phyloP scores from a whole-genome alignment of 495 filamentous ascomycete genomes.

The Penicillium crystallinum region DNA sequence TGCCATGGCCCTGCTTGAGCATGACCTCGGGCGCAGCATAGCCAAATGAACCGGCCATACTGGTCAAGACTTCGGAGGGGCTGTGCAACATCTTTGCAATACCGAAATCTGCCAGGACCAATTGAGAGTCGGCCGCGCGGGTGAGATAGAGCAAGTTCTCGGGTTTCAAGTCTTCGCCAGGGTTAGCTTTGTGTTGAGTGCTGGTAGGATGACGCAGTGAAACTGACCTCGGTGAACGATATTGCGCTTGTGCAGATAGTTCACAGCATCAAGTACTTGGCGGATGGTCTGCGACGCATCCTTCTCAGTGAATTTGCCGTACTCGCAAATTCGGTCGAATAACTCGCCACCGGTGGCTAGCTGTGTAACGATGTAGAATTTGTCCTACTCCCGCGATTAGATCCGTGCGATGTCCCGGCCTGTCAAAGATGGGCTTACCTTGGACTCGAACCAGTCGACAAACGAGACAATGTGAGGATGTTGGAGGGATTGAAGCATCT shows the following conservation, averaged over 20 bases:
- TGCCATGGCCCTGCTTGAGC: slow-evolving; percentile 95
- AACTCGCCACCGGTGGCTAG: slow-evolving; percentile 94
- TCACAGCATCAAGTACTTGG: slow-evolving; percentile 89
- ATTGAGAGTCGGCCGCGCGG: slow-evolving; percentile 64
- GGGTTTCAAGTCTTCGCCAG: slow-evolving; percentile 81
- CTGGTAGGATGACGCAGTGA: neutral
- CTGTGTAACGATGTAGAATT: slow-evolving; percentile 99
- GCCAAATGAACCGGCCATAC: slow-evolving; percentile 98
- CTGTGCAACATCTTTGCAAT: slow-evolving; percentile 97
- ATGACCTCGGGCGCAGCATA: slow-evolving; percentile 98
- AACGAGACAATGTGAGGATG: slow-evolving; percentile 98
- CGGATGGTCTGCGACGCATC: slow-evolving; percentile 95
- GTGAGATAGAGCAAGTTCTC: slow-evolving; percentile 96
- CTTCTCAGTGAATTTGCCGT: slow-evolving; percentile 98
- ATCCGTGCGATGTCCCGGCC: neutral
- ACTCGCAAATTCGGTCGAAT: slow-evolving; percentile 97
- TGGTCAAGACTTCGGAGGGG: slow-evolving; percentile 85
- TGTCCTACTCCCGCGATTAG: slow-evolving; percentile 60
- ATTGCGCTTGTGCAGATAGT: slow-evolving; percentile 91
- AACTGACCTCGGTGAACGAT: slow-evolving; percentile 88
- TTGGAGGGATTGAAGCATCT: slow-evolving; percentile 81
- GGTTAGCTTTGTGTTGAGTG: slow-evolving; percentile 2
- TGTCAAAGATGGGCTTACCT: slow-evolving; percentile 31
- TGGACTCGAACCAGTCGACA: slow-evolving; percentile 98
- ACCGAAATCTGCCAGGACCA: slow-evolving; percentile 96